These are phyloP conservation scores for Tarenaya hassleriana DNA, from an alignment of 345 rosid species.

Conservation along the genomic window DNA sequence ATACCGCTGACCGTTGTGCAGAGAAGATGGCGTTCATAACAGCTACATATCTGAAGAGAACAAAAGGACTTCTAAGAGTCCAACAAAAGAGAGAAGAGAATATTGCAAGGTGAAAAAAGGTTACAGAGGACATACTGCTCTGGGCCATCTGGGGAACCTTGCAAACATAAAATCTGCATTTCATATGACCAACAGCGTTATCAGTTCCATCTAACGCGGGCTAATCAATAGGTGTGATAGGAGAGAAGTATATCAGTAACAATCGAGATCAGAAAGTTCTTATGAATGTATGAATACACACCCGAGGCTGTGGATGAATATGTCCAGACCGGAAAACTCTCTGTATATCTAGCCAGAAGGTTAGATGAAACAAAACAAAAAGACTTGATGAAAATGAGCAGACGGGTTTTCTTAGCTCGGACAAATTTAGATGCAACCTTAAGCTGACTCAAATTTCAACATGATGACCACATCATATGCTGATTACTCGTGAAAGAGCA, in stretches of 20 bases:
- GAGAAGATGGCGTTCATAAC: conserved; percentile 96
- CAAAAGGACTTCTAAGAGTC: conserved; percentile 9
- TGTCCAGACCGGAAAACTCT: conserved; percentile 76
- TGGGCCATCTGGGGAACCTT: conserved; percentile 95
- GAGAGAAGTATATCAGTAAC: too few species aligned
- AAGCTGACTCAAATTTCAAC: background rate
- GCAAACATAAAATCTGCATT: conserved; percentile 88
- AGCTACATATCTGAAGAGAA: conserved; percentile 77
- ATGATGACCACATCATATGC: too few species aligned
- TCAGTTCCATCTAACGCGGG: background rate
- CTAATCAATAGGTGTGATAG: background rate
- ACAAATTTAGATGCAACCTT: background rate
- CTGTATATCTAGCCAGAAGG: conserved; percentile 54
- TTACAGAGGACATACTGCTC: conserved; percentile 64
- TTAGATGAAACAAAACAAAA: conserved; percentile 37
- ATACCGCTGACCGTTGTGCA: conserved; percentile 85
- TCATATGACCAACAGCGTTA: conserved; percentile 19
- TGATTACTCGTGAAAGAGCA: background rate
- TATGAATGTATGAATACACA: conserved; percentile 31
- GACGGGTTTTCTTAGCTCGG: background rate
- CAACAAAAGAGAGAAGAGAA: conserved; percentile 18
- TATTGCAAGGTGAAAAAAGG: conserved; percentile 10
- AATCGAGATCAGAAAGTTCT: conserved; percentile 13
- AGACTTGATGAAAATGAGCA: conserved; percentile 3
- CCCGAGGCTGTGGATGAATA: conserved; percentile 85